phyloP scores from a whole-genome alignment of 1,284 basidiomycete genomes.

The Heimioporus retisporus region DNA sequence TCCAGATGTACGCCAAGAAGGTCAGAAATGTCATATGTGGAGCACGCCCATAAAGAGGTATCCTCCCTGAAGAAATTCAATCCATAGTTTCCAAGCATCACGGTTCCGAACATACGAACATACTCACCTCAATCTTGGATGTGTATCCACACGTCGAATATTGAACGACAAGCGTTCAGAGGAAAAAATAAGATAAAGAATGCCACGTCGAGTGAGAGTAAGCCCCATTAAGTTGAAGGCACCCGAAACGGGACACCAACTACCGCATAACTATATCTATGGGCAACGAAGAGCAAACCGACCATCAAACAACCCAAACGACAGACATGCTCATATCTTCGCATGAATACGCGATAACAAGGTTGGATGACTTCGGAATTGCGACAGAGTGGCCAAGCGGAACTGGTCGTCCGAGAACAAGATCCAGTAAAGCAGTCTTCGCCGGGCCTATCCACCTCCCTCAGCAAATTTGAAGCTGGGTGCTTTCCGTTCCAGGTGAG shows the following conservation, averaged over 20 bases:
- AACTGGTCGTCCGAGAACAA: constrained; percentile 29
- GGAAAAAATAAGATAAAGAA: constrained; percentile 58
- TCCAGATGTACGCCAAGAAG: not conserved
- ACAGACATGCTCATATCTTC: constrained; percentile 80
- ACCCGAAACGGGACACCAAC: constrained; percentile 49
- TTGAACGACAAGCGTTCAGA: constrained; percentile 60
- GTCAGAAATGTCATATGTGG: constrained; percentile 83
- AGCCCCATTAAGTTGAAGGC: constrained; percentile 89
- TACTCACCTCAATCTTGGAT: constrained; percentile 46
- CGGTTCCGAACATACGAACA: constrained; percentile 28
- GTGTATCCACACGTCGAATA: constrained; percentile 3
- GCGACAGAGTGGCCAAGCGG: constrained; percentile 68
- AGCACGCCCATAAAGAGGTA: constrained; percentile 74
- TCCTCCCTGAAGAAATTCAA: constrained; percentile 94
- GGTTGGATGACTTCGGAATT: constrained; percentile 46
- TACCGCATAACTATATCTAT: constrained; percentile 91
- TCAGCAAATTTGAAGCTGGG: constrained; percentile 70
- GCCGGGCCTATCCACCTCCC: constrained; percentile 59
- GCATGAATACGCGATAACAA: constrained; percentile 58
- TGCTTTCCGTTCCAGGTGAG: constrained; percentile 73
- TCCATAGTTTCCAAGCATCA: constrained; percentile 61
- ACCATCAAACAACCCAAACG: constrained; percentile 54
- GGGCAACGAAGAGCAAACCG: constrained; percentile 72
- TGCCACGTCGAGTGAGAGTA: constrained; percentile 77
- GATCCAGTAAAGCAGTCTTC: constrained; percentile 53